Evolutionary conservation across 805 yeast species (phyloP), one percentile per base, ranked within the genome.

Genomic region (Candida andamanensis): DNA sequence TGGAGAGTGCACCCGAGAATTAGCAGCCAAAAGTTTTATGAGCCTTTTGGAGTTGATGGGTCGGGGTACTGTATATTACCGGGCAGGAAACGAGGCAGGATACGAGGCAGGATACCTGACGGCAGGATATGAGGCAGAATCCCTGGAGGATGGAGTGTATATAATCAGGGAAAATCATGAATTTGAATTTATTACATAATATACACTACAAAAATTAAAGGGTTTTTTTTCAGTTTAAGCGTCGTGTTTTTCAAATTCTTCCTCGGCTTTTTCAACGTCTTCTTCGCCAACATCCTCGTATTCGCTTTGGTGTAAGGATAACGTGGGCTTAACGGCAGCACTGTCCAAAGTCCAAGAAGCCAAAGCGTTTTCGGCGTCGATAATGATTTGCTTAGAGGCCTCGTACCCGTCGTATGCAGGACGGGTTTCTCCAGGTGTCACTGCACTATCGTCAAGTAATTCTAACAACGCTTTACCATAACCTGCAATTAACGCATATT

Each of bases 371-470:
- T 83, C 94, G 44, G 87, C 85, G 53, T 83, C 94, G 47, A 83
- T 78, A 50, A 83, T 82, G 59, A 83, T 83, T 65, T 83, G 94
- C 66, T 82, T 83, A 25, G 90, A 80, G 28, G 90, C 87, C 60
- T 83, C 92, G 58, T 82, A 83, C 47, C 94, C 94, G 50, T 83
- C 94, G 58, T 83, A 83, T 37, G 89, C 82, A 24, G 89, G 82
- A 76, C 92, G 80, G 29, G 90, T 82, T 67, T 84, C 95, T 70
- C 95, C 95, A 38, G 95, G 95, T 38, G 90, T 82, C 32, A 84
- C 90, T 41, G 92, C 84, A 41, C 85, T 66, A 52, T 83, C 92
- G 53, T 84, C 94, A 54, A 85, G 70, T 54, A 85, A 72, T 64
- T 83, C 90, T 54, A 85, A 69, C 37, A 85, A 62, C 19, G 90